phyloP scores from a whole-genome alignment of 1,139 yeast genomes.

The Magnusiomyces paraingens region DNA sequence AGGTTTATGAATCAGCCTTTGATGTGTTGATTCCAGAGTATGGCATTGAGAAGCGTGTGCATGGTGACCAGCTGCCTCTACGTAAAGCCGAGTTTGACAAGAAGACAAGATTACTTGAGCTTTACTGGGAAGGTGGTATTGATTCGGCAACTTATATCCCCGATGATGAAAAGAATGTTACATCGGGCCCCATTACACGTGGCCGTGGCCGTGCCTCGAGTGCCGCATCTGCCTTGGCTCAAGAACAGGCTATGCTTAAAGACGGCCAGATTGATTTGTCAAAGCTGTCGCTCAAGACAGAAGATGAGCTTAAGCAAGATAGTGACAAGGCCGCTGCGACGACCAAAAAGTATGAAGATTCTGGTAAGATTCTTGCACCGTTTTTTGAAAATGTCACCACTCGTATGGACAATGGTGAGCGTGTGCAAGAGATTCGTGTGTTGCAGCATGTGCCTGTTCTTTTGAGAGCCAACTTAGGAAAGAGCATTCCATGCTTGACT shows the following conservation, averaged over 20 bases:
- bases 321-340: conserved; percentile 11
- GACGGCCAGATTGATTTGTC: conserved; percentile 13
- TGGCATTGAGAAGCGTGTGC: conserved; percentile 96
- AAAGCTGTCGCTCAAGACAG: conserved; percentile 12
- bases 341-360: conserved; percentile 18
- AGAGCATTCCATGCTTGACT: conserved; percentile 84
- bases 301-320: conserved; percentile 26
- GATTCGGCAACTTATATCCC: conserved; percentile 91
- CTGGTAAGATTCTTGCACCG: conserved; percentile 43
- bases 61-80: conserved; percentile 92
- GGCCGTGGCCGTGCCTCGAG: conserved; percentile 51
- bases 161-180: conserved; percentile 70
- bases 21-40: conserved; percentile 91
- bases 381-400: conserved; percentile 52
- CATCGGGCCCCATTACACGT: conserved; percentile 12
- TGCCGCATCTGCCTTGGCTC: conserved; percentile 55
- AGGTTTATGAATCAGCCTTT: conserved; percentile 92
- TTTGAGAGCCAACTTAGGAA: conserved; percentile 86
- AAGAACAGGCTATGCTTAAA: conserved; percentile 18
- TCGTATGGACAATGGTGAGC: conserved; percentile 47
- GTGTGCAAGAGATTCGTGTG: conserved; percentile 76
- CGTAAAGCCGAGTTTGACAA: conserved; percentile 89
- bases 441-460: conserved; percentile 75
- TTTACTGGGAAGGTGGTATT: conserved; percentile 87
- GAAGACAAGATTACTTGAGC: conserved; percentile 57